Evolutionary conservation across 257 asterid genomes (phyloP).

Genomic region (Ajuga chamaepitys): DNA sequence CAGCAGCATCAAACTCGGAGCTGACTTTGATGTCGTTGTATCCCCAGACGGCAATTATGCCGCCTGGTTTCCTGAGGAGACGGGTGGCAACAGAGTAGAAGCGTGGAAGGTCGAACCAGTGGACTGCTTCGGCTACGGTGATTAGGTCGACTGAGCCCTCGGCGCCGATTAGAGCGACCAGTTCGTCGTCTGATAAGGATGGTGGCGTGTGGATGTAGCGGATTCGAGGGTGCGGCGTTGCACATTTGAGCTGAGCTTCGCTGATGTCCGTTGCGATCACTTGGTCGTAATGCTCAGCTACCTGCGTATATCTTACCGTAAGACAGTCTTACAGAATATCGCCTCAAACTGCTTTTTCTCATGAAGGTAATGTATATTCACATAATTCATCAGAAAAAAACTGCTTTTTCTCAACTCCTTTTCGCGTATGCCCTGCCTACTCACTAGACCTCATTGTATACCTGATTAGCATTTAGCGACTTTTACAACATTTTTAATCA

Average conservation of each 20-base stretch:
- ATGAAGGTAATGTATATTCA: no score
- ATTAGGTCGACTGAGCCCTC: conserved; percentile 20
- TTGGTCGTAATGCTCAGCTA: conserved; percentile 22
- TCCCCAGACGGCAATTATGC: conserved; percentile 26
- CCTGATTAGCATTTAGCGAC: no score
- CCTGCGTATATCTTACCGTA: no score
- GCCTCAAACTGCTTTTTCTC: no score
- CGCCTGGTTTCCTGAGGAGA: conserved; percentile 26
- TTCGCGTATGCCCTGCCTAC: no score
- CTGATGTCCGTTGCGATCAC: conserved; percentile 38
- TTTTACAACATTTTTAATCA: no score
- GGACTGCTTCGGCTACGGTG: conserved; percentile 30
- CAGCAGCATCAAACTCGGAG: conserved; percentile 14
- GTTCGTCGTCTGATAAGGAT: conserved; percentile 20
- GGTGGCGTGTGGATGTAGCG: conserved; percentile 24
- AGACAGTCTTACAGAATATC: no score
- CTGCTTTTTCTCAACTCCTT: no score
- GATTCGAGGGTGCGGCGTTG: conserved; percentile 21
- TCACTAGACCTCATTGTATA: no score
- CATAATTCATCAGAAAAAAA: no score
- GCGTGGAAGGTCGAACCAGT: conserved; percentile 38
- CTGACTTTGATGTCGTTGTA: conserved; percentile 6
- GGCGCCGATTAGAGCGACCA: conserved; percentile 8
- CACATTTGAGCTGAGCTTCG: conserved; percentile 18
- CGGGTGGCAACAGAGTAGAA: conserved; percentile 19